Conservation (phyloP, 352 stramenopile species). For the Globisporangium solare region DNA sequence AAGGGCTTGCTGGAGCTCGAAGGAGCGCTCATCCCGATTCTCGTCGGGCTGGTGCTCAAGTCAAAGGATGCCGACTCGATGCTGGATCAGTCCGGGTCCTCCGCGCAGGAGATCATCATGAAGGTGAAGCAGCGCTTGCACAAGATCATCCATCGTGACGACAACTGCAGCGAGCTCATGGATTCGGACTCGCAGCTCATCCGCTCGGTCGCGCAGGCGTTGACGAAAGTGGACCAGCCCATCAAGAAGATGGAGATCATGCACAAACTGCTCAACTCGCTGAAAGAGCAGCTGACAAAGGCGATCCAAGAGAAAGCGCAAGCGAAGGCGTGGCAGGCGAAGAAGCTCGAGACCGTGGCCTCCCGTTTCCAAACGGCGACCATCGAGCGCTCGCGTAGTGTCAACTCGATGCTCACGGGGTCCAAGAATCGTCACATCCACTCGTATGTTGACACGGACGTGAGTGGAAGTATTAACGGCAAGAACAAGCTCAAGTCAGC, state of each 20-base stretch:
- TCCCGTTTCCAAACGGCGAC: constrained; percentile 21
- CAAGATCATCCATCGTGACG: constrained; percentile 80
- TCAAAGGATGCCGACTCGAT: constrained; percentile 93
- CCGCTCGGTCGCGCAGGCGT: constrained; percentile 71
- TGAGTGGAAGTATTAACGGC: constrained; percentile 13
- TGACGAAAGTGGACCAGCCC: constrained; percentile 87
- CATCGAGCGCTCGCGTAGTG: constrained; percentile 63
- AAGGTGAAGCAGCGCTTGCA: constrained; percentile 85
- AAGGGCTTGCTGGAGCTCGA: constrained; percentile 99
- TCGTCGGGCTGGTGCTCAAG: constrained; percentile 92
- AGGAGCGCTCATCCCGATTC: constrained; percentile 98
- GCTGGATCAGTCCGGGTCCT: constrained; percentile 97
- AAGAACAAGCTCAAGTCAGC: constrained; percentile 11
- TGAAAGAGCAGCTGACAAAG: constrained; percentile 90
- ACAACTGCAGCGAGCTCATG: constrained; percentile 74
- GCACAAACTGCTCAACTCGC: constrained; percentile 89
- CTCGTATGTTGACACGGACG: constrained; percentile 38
- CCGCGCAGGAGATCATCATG: constrained; percentile 90
- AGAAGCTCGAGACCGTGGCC: constrained; percentile 36
- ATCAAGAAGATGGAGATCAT: constrained; percentile 92
- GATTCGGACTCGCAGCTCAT: constrained; percentile 76
- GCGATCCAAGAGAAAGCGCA: constrained; percentile 77
- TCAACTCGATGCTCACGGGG: constrained; percentile 40
- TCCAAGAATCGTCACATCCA: constrained; percentile 48
- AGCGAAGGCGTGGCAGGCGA: constrained; percentile 41